These are phyloP conservation scores for Cytospora paraplurivora DNA, from an alignment of 2,329 filamentous ascomycete species.

Conservation along the genomic window DNA sequence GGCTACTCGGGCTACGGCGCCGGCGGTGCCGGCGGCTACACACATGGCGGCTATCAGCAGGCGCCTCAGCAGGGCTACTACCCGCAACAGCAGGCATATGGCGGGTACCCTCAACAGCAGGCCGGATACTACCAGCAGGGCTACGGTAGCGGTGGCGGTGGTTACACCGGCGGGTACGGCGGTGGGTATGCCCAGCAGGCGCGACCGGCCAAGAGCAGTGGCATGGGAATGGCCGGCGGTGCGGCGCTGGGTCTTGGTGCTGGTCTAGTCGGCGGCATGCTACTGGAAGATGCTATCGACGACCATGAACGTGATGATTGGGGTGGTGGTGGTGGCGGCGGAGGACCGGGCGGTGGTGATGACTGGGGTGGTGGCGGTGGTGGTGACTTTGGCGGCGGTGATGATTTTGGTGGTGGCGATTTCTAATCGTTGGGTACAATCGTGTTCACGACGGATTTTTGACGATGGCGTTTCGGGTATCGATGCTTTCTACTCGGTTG, in stretches of 20 bases:
- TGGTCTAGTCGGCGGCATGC: constrained; percentile 75
- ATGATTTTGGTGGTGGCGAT: constrained; percentile 39
- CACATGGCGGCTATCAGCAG: constrained; percentile 41
- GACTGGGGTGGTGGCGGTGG: constrained; percentile 38
- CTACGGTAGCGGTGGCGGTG: constrained; percentile 40
- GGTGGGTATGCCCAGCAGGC: constrained; percentile 44
- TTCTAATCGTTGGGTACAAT: constrained; percentile 38
- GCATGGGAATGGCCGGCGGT: constrained; percentile 70
- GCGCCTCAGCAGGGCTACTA: constrained; percentile 38
- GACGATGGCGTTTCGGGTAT: constrained; percentile 14
- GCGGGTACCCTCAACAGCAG: constrained; percentile 34
- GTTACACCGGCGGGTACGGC: constrained; percentile 39
- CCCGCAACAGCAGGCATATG: constrained; percentile 39
- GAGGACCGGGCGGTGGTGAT: constrained; percentile 37
- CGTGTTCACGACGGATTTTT: constrained; percentile 1
- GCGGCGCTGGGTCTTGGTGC: constrained; percentile 79
- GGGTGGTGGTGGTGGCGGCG: constrained; percentile 44
- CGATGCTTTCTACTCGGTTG: constrained; percentile 15
- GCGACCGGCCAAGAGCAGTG: constrained; percentile 45
- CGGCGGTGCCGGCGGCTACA: constrained; percentile 36
- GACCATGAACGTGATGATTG: constrained; percentile 49
- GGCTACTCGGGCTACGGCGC: constrained; percentile 35
- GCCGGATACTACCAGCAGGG: constrained; percentile 33
- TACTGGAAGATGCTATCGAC: constrained; percentile 70
- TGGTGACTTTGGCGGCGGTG: constrained; percentile 18